Percentiles rank a stretch among this genome's conserved stretches.
phyloP scores from a whole-genome alignment of 345 rosid genomes.

The Rhodomyrtus tomentosa region DNA sequence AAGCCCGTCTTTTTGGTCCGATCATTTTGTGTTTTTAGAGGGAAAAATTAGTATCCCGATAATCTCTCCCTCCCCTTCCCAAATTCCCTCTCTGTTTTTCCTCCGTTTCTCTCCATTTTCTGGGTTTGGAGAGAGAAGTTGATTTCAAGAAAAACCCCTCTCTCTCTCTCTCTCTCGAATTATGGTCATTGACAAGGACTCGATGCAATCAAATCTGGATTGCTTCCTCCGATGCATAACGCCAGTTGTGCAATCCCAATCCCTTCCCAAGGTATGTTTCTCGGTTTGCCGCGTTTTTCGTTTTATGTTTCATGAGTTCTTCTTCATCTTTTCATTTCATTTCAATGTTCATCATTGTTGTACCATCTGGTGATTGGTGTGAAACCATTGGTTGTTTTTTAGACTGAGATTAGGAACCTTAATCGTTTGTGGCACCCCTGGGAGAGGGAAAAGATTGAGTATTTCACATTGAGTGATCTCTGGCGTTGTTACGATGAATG shows the following conservation, averaged over 20 bases:
- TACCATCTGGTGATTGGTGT: neutral
- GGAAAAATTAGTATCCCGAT: slow-evolving; percentile 6
- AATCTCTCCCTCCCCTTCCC: slow-evolving; percentile 24
- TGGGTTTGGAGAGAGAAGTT: slow-evolving; percentile 8
- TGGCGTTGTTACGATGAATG: slow-evolving; percentile 45
- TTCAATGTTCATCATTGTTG: neutral
- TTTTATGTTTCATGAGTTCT: neutral
- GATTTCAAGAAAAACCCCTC: slow-evolving; percentile 5
- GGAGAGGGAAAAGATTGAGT: slow-evolving; percentile 39
- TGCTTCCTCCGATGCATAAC: slow-evolving; percentile 87
- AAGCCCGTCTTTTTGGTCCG: slow-evolving; percentile 6
- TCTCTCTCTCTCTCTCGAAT: slow-evolving; percentile 6
- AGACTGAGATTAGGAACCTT: slow-evolving; percentile 79
- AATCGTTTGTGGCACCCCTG: slow-evolving; percentile 46
- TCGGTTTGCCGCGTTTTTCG: neutral
- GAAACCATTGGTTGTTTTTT: neutral
- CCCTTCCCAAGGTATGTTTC: slow-evolving; percentile 62
- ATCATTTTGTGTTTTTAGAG: neutral
- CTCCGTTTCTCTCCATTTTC: slow-evolving; percentile 10
- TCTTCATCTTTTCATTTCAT: neutral
- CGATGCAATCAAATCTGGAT: slow-evolving; percentile 73
- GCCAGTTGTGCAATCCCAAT: slow-evolving; percentile 66
- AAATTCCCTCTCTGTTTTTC: neutral
- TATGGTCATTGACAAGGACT: slow-evolving; percentile 63
- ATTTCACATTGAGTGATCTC: slow-evolving; percentile 31